Base-by-base conservation (phyloP, 805 yeast species). In the Nakazawaea ishiwadae region DNA sequence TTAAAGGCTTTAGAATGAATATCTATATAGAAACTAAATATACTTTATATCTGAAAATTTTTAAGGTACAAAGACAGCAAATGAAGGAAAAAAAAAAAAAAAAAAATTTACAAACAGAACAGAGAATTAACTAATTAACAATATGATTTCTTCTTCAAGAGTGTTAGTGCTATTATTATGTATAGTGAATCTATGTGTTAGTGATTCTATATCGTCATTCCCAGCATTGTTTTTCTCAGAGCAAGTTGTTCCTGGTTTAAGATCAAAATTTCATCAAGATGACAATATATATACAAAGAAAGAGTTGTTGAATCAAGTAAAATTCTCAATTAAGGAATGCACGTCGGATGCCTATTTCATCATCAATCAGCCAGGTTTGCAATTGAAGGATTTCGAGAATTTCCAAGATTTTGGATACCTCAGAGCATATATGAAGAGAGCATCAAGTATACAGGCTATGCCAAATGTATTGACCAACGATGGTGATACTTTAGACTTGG, bases 401-500 rank as follows among this genome's bases (percentile, higher is more conserved):
- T 67, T 66, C 46, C 51, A 58, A 12, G 50, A 54, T 26, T 79
- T 81, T 66, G 67, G 64, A 2, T 65, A 71, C 44, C 47, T 82
- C 4, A 66, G 81, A 44, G 66, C 71, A 31, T 73, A 76, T 51
- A 53, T 79, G 46, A 58, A 68, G 17, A 62, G 69, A 54, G 66
- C 85, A n/a, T 81, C 89, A 4, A 76, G 86, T 0, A 63, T 79
- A 7, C 64, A 79, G 4, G 73, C 78, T 2, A 62, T 83, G 40
- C 85, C 88, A 3, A 65, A 78, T 7, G 58, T 67, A 1, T 42
- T 51, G 2, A 44, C 59, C 0, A 48, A 44, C 5, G 66, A 69
- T 11, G 60, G 62, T 19, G 63, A 63, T 3, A 39, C 55, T 1
- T 17, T 70, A 9, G 77, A 80, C 49, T 51, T 75, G 36, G 63